These are phyloP conservation scores for Solanum neorickii DNA, from an alignment of 257 asterid genomes.

Conservation along the genomic window DNA sequence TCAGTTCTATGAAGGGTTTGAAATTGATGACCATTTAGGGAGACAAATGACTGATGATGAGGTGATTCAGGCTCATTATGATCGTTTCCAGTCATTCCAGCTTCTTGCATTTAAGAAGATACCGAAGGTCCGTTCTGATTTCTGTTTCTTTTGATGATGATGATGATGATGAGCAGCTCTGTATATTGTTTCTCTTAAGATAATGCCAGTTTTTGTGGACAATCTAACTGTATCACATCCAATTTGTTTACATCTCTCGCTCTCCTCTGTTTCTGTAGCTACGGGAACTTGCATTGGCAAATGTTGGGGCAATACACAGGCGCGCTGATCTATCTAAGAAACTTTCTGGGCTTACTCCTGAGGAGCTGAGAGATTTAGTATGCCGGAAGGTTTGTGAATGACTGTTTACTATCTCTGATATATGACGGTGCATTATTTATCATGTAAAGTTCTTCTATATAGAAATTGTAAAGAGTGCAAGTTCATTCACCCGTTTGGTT, in stretches of 20 bases:
- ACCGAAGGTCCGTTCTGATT: conserved; percentile 50
- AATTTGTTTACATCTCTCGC: not conserved
- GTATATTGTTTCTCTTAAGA: not conserved
- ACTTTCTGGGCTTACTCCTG: conserved; percentile 64
- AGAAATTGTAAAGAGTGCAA: not conserved
- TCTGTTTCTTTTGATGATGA: conserved; percentile 1
- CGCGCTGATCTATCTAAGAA: conserved; percentile 87
- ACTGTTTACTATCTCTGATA: not conserved
- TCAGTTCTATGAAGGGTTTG: conserved; percentile 91
- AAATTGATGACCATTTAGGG: conserved; percentile 89
- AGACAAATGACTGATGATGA: conserved; percentile 98
- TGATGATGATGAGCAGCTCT: not conserved
- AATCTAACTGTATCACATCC: not conserved
- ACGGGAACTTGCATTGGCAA: conserved; percentile 85
- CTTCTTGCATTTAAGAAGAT: conserved; percentile 71
- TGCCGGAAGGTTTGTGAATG: conserved; percentile 67
- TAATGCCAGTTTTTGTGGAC: not conserved
- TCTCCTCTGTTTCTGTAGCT: conserved; percentile 36
- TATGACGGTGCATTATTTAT: not conserved
- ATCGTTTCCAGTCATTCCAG: conserved; percentile 92
- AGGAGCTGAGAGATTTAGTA: conserved; percentile 84
- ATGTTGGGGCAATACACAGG: conserved; percentile 76
- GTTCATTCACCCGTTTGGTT: not conserved
- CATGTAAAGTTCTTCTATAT: not conserved
- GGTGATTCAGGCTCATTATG: conserved; percentile 86